Percentiles rank a stretch among this genome's conserved stretches.
Conservation (phyloP, 768 basidiomycete genomes). For the Suillus sp. region DNA sequence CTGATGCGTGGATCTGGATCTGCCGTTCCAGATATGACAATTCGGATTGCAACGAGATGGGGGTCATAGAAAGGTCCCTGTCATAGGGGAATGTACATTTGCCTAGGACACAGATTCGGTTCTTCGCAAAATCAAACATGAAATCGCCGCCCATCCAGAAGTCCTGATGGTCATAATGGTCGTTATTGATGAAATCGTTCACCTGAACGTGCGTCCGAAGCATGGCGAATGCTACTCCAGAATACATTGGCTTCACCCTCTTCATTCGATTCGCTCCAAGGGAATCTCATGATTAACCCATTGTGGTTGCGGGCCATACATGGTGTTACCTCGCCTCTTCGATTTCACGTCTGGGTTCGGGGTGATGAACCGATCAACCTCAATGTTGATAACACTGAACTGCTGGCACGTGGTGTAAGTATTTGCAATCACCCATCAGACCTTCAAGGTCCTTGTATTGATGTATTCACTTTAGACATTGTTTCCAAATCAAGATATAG, state of each 20-base stretch:
- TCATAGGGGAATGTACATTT: not conserved
- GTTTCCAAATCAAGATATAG: not conserved
- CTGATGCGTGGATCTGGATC: not conserved
- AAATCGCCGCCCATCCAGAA: not conserved
- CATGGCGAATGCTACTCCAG: not conserved
- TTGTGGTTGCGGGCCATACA: not conserved
- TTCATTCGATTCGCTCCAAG: not conserved
- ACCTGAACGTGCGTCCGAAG: not conserved
- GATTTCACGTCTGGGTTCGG: constrained; percentile 14
- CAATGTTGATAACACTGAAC: not conserved
- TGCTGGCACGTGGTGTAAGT: constrained; percentile 8
- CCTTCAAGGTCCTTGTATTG: too few species aligned
- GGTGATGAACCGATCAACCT: constrained; percentile 2
- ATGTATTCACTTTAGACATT: not conserved
- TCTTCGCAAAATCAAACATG: not conserved
- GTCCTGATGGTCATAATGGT: not conserved
- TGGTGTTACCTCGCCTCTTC: constrained; percentile 10
- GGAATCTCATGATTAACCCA: not conserved
- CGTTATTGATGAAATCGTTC: not conserved
- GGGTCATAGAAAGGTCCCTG: not conserved
- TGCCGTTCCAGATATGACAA: not conserved
- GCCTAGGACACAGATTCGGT: not conserved
- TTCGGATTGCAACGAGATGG: accelerated
- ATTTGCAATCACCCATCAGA: not conserved
- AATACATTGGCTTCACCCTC: not conserved